These are phyloP conservation scores for Marchantia paleacea DNA, from an alignment of 225 moss, liverwort and hornwort genomes.

Conservation along the genomic window DNA sequence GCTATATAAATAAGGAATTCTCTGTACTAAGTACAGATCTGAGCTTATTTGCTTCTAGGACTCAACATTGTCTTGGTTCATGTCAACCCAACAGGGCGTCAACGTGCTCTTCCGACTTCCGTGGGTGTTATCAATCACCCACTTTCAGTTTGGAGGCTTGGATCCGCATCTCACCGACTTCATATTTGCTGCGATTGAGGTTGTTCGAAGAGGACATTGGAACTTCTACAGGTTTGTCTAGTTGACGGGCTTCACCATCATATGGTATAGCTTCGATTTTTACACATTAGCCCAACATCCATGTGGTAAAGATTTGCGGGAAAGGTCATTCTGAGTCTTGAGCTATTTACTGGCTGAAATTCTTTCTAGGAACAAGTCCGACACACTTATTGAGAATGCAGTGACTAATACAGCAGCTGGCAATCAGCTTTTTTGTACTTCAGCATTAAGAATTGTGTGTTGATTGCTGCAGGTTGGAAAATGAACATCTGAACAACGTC, in stretches of 20 bases:
- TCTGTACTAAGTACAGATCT: too few species aligned
- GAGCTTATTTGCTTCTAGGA: not conserved
- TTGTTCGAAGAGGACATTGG: constrained; percentile 81
- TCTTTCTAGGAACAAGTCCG: too few species aligned
- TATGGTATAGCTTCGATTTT: too few species aligned
- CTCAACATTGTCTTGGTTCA: not conserved
- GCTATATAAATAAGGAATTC: too few species aligned
- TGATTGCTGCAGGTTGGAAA: constrained; percentile 36
- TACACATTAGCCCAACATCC: too few species aligned
- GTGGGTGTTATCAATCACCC: constrained; percentile 46
- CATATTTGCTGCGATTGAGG: constrained; percentile 58
- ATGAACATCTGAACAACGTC: constrained; percentile 50
- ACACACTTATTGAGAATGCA: too few species aligned
- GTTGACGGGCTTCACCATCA: too few species aligned
- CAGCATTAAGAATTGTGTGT: not conserved
- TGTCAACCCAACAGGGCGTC: constrained; percentile 24
- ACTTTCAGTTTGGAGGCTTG: constrained; percentile 34
- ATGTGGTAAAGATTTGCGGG: too few species aligned
- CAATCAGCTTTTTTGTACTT: not conserved
- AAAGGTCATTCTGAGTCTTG: too few species aligned
- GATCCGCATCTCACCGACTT: constrained; percentile 35
- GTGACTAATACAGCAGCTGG: too few species aligned
- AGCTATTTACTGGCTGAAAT: too few species aligned
- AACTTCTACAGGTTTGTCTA: constrained; percentile 80
- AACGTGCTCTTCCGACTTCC: constrained; percentile 46